phyloP scores from a whole-genome alignment of 2,329 filamentous ascomycete species.

The Lizonia empirigonia region DNA sequence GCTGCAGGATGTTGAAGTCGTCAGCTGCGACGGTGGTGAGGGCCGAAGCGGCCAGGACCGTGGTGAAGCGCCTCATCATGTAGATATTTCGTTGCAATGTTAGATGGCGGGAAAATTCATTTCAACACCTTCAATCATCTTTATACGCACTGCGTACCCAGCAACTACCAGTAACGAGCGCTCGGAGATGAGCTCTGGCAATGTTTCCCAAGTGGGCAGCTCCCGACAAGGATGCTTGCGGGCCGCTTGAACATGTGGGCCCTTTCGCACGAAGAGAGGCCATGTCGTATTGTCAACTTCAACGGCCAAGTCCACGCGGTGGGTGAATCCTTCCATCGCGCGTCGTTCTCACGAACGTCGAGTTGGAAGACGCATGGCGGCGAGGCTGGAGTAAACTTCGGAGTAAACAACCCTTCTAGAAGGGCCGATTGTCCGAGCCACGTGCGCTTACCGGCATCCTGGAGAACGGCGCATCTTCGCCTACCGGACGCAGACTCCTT shows the following conservation, averaged over 20 bases:
- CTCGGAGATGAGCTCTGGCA: slow-evolving; percentile 33
- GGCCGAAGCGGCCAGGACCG: slow-evolving; percentile 23
- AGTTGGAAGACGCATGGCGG: background rate
- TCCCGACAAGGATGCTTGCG: slow-evolving; percentile 17
- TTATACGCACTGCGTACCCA: slow-evolving; percentile 4
- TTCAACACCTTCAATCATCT: background rate
- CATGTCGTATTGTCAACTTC: slow-evolving; percentile 1
- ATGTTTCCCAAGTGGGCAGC: slow-evolving; percentile 30
- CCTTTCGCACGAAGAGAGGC: slow-evolving; percentile 14
- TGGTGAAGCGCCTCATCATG: slow-evolving; percentile 27
- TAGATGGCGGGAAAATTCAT: background rate
- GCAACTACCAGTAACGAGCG: background rate
- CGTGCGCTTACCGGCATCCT: slow-evolving; percentile 16
- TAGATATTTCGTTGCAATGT: background rate
- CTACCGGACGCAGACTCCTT: slow-evolving; percentile 7
- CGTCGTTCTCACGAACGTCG: background rate
- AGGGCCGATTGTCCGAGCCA: slow-evolving; percentile 13
- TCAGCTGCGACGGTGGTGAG: slow-evolving; percentile 22
- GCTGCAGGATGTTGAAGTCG: slow-evolving; percentile 42
- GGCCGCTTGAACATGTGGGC: slow-evolving; percentile 25
- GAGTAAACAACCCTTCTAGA: slow-evolving; percentile 2
- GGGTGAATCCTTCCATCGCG: slow-evolving; percentile 4
- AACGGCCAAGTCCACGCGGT: background rate
- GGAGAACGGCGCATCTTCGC: slow-evolving; percentile 10
- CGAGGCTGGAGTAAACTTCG: slow-evolving; percentile 7